Evolutionary conservation across 345 rosid genomes (phyloP), one percentile per base, ranked within the genome.

Genomic region (Heritiera littoralis): DNA sequence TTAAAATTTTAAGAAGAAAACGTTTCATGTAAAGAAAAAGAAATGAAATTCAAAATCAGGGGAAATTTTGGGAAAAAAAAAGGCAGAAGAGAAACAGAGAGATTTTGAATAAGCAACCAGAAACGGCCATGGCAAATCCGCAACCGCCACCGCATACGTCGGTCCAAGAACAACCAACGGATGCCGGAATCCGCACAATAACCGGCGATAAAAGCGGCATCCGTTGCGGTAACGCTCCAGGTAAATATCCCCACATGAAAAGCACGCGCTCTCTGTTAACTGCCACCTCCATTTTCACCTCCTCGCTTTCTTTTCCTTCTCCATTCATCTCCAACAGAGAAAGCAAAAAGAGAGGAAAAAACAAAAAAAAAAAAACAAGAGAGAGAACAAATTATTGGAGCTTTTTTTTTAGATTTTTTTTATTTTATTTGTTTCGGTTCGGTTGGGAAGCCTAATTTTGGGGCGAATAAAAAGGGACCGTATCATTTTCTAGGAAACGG

Each of bases 141-240:
- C 99, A 97, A 5, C 98, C 98, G 2, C 99, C 98, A 48, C 98
- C 98, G 48, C 89, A 94, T 0, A 97, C 98, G 64, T 94, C 98
- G 79, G 79, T 88, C 99, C 98, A 97, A 23, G 88, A 58, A 48
- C 76, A 80, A n/a, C 51, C 87, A 14, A 79, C 61, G 13, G 80
- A 51, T 7, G 88, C 56, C 49, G 92, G 88, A 15, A 87, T 41
- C 66, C 82, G 78, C 0, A 93, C 96, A 10, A 32, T 64, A 11
- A 89, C 85, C 23, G 99, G 98, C 11, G 97, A 94, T 59, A 88
- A 60, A 45, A 97, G 69, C 82, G 98, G 99, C 51, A 93, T 82
- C 43, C 98, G 83, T 78, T 92, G 93, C 75, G 97, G 98, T 73
- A 83, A 86, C 56, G 99, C 98, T 77, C 99, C 99, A 4, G 99